Base-by-base conservation (phyloP, 345 rosid genomes). In the Conringia planisiliqua region DNA sequence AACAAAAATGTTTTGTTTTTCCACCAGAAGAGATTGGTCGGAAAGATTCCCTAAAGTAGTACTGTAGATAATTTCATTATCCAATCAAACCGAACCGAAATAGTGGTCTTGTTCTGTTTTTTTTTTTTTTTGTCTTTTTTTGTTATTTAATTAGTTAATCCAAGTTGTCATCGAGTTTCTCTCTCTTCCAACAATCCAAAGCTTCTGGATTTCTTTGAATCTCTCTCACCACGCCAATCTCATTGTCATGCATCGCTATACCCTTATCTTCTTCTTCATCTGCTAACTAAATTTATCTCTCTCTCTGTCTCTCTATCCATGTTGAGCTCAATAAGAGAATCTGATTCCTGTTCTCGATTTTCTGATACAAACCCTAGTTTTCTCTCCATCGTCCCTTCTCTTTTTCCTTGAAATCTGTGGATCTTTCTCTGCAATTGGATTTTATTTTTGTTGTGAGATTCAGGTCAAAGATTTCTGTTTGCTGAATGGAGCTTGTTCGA, bases 401-500 rank as follows among this genome's bases (percentile, higher is more conserved):
- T 12, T 11, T 55, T 26, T 47, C 24, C 38, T 1, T 11, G 2
- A 27, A 73, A 54, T n/a, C 20, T 52, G 0, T 42, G 62, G 22
- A 44, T 22, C 32, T 56, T 51, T 44, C 18, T 35, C 22, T 30
- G 18, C 40, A 40, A 44, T 58, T 67, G 36, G 26, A 39, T 14
- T 54, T 39, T 13, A n/a, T n/a, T n/a, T n/a, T n/a, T n/a, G n/a
- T n/a, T 1, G 20, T 26, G 22, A 51, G 70, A 40, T 32, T 62
- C 20, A 7, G n/a, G n/a, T 56, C 3, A 27, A 26, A 24, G 5
- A 4, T 22, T 40, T 2, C 56, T 6, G 46, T 12, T 14, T 62
- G 29, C 30, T 60, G 63, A 46, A 92, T 88, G 97, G 90, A 84
- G 75, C 79, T 80, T 76, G 32, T 44, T 71, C 81, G 72, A 60